Evolutionary conservation across 805 yeast species (phyloP).

Genomic region (Jamesozyma spencerorum): DNA sequence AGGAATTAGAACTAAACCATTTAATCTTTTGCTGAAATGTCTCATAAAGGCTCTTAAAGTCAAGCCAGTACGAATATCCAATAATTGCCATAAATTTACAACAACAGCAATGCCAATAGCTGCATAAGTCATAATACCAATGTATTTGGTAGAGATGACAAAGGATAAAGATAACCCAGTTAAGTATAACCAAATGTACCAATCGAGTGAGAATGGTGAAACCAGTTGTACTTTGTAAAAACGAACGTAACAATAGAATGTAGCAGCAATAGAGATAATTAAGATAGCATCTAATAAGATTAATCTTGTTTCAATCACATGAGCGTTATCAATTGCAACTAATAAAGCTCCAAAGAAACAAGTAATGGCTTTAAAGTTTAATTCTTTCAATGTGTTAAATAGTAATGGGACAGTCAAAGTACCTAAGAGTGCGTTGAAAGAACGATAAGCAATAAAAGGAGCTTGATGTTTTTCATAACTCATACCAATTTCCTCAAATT

Average conservation of each 20-base stretch:
- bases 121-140: constrained; percentile 85
- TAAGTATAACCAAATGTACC: constrained; percentile 82
- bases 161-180: constrained; percentile 85
- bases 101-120: constrained; percentile 82
- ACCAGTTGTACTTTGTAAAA: constrained; percentile 61
- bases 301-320: constrained; percentile 80
- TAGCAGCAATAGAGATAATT: constrained; percentile 69
- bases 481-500: constrained; percentile 84
- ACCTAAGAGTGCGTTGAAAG: constrained; percentile 73
- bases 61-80: constrained; percentile 63
- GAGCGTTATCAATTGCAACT: constrained; percentile 84
- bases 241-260: constrained; percentile 68
- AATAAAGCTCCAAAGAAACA: constrained; percentile 67
- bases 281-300: constrained; percentile 88
- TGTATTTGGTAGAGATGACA: constrained; percentile 92
- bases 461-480: constrained; percentile 68
- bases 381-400: constrained; percentile 76
- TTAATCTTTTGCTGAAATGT: constrained; percentile 70
- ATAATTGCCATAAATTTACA: constrained; percentile 78
- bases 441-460: constrained; percentile 78
- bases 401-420: constrained; percentile 73
- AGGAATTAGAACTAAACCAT: constrained; percentile 69
- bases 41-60: constrained; percentile 44
- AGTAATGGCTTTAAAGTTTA: constrained; percentile 70
- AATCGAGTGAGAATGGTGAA: constrained; percentile 52